Evolutionary conservation across 164 flowering plant species (phyloP), one percentile per base, ranked within the genome.

Genomic region (Dillenia suffruticosa): DNA sequence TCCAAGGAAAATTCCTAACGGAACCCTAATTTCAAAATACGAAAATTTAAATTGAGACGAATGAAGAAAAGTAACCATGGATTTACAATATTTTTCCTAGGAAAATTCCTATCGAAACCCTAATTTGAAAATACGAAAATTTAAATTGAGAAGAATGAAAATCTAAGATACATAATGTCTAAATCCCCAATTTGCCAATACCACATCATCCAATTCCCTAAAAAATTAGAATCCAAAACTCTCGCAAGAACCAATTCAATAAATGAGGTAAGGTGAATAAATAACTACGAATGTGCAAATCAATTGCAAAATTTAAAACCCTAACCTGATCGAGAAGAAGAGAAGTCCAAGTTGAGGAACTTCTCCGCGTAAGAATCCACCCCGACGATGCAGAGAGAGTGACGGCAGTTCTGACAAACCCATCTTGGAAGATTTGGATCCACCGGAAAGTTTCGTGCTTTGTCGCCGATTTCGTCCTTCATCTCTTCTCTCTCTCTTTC

Each of bases 381-480:
- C 68, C 96, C 97, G 61, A 74, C 88, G 81, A 94, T 65, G 80
- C 78, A 81, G 62, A 94, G 88, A 51, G 75, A 48, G 63, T 91
- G 83, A 57, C 81, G 96, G 64, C 99, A 89, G 71, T 87, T 88
- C 76, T 91, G 99, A 69, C 99, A 94, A 1, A 76, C 78, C 88
- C 86, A 91, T 74, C 89, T 74, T 2, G 96, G 99, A 0, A 88
- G 77, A 65, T 75, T 89, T 44, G 93, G 97, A 68, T 94, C 97
- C 49, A 79, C 89, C 15, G 86, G 81, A 8, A 84, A 72, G 61
- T 63, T 68, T 67, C 88, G 77, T 24, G 82, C 79, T 58, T 74
- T 78, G 8, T 82, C 83, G 9, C 63, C 56, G 15, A 61, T 61
- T 12, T 67, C 66, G 53, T 70, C 80, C 71, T 65, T 79, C 77